These are phyloP conservation scores for Cordyceps farinosa DNA, from an alignment of 2,329 filamentous ascomycete species.

Conservation along the genomic window DNA sequence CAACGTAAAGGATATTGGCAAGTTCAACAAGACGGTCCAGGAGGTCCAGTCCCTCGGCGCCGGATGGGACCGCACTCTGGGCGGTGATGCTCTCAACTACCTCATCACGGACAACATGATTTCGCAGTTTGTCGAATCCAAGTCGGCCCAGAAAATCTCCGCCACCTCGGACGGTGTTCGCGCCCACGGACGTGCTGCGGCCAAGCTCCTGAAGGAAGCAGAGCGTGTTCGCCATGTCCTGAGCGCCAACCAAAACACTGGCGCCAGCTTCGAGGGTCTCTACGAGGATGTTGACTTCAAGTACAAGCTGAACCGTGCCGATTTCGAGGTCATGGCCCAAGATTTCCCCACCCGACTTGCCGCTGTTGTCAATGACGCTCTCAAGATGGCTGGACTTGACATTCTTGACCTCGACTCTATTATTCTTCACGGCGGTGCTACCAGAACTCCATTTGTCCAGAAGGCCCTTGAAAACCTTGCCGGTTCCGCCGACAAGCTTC, in stretches of 20 bases:
- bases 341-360: slow-evolving; percentile 65
- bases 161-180: slow-evolving; percentile 62
- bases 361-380: slow-evolving; percentile 66
- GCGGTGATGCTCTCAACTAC: slow-evolving; percentile 84
- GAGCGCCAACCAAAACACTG: slow-evolving; percentile 85
- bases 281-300: slow-evolving; percentile 91
- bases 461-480: slow-evolving; percentile 75
- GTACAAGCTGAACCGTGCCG: slow-evolving; percentile 76
- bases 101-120: slow-evolving; percentile 89
- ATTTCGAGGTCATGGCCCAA: slow-evolving; percentile 76
- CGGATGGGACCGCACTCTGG: slow-evolving; percentile 86
- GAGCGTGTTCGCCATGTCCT: slow-evolving; percentile 83
- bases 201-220: slow-evolving; percentile 90
- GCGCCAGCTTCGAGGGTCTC: slow-evolving; percentile 78
- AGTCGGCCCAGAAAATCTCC: slow-evolving; percentile 61
- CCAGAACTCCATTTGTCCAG: slow-evolving; percentile 91
- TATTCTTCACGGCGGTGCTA: slow-evolving; percentile 87
- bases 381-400: slow-evolving; percentile 68
- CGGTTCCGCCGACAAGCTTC: slow-evolving; percentile 72
- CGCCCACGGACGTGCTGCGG: slow-evolving; percentile 76
- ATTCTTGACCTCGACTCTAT: slow-evolving; percentile 79
- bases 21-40: slow-evolving; percentile 94
- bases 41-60: slow-evolving; percentile 86
- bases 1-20: slow-evolving; percentile 84
- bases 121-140: slow-evolving; percentile 68